A percentile compares a stretch with the other conserved stretches of the same genome.
Evolutionary conservation across 2,329 filamentous ascomycete genomes (phyloP).

Genomic region (Fusarium beomiforme): DNA sequence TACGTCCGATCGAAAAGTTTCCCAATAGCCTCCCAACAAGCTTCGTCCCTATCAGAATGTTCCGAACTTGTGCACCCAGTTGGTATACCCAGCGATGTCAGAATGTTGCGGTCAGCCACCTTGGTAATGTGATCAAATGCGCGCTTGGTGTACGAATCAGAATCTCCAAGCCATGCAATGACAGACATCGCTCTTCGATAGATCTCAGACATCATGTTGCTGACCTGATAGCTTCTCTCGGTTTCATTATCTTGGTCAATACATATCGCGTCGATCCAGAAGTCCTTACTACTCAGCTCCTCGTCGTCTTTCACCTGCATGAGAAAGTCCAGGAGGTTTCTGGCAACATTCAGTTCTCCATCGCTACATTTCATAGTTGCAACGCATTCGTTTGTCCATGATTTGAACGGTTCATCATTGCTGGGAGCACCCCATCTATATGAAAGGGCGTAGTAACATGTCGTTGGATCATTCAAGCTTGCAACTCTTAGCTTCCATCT

Average conservation of each 20-base stretch:
- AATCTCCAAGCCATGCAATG: background rate
- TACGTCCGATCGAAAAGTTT: background rate
- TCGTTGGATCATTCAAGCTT: background rate
- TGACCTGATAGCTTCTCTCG: background rate
- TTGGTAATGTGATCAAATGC: background rate
- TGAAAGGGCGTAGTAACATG: background rate
- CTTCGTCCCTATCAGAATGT: accelerated
- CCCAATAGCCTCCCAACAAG: background rate
- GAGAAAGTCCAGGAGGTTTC: background rate
- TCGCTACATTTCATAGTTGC: background rate
- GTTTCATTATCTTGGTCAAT: background rate
- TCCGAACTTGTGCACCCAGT: background rate
- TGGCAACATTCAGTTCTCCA: background rate
- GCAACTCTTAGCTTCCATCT: background rate
- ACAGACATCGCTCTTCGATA: background rate
- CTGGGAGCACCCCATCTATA: background rate
- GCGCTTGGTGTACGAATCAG: background rate
- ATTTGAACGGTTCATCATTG: background rate
- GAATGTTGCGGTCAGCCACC: background rate
- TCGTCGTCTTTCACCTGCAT: background rate
- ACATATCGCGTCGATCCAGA: background rate
- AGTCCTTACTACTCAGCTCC: background rate
- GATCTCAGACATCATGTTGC: background rate
- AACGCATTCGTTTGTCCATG: background rate
- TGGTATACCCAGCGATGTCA: background rate